phyloP scores from a whole-genome alignment of 768 basidiomycete genomes.

The Pulveroboletus sp. region DNA sequence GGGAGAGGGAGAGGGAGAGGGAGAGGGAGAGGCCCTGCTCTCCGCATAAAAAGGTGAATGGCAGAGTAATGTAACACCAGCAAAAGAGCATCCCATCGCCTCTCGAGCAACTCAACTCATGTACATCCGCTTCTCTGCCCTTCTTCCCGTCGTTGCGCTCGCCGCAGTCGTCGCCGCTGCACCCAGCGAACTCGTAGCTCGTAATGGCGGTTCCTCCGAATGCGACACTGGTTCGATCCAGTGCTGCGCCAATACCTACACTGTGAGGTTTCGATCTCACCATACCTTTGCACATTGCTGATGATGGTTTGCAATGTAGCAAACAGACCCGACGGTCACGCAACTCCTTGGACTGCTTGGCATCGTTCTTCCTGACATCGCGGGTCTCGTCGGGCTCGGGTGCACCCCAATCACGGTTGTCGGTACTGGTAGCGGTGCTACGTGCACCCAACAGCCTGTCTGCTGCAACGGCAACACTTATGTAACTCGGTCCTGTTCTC shows the following conservation, averaged over 20 bases:
- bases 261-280: background rate
- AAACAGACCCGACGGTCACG: background rate
- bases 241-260: slow-evolving; percentile 4
- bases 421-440: background rate
- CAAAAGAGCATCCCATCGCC: no score
- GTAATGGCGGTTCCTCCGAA: background rate
- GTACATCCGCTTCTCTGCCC: slow-evolving; percentile 3
- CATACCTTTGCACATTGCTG: background rate
- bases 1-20: no score
- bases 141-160: slow-evolving; percentile 12
- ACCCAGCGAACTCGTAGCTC: slow-evolving; percentile 3
- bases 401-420: slow-evolving; percentile 2
- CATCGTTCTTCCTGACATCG: background rate
- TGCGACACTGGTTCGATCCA: slow-evolving; percentile 12
- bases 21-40: no score
- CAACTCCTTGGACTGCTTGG: background rate
- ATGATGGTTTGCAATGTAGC: background rate
- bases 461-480: slow-evolving; percentile 14
- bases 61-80: background rate
- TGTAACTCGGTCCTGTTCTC: background rate
- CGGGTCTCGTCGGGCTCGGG: background rate
- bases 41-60: slow-evolving; percentile 7
- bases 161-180: background rate
- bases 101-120: background rate
- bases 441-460: slow-evolving; percentile 14